phyloP scores from a whole-genome alignment of 2,329 filamentous ascomycete genomes.

The Monilinia vaccinii-corymbosi region DNA sequence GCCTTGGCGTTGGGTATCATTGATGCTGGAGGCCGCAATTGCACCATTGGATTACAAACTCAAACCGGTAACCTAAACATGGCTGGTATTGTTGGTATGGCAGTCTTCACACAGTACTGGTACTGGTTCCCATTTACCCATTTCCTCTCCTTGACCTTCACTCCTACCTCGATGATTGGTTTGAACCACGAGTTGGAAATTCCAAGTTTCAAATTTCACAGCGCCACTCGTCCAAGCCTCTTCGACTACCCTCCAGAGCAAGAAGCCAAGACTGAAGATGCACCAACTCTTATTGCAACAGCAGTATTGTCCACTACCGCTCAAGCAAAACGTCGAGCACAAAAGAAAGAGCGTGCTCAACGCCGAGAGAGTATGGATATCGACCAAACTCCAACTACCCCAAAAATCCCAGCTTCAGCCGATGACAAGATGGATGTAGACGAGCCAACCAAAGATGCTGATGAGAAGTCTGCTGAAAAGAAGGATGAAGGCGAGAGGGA shows the following conservation, averaged over 20 bases:
- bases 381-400: slow-evolving; percentile 67
- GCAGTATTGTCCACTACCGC: slow-evolving; percentile 94
- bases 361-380: slow-evolving; percentile 93
- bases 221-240: slow-evolving; percentile 84
- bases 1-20: slow-evolving; percentile 93
- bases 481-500: slow-evolving; percentile 57
- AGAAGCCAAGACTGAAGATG: slow-evolving; percentile 89
- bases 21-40: slow-evolving; percentile 94
- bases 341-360: slow-evolving; percentile 87
- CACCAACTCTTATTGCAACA: slow-evolving; percentile 86
- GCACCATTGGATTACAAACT: slow-evolving; percentile 94
- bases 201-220: slow-evolving; percentile 90
- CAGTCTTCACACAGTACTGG: slow-evolving; percentile 98
- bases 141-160: slow-evolving; percentile 91
- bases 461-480: slow-evolving; percentile 45
- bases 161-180: slow-evolving; percentile 92
- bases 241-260: slow-evolving; percentile 98
- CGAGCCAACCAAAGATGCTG: slow-evolving; percentile 39
- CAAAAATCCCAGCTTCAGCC: slow-evolving; percentile 45
- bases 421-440: slow-evolving; percentile 86
- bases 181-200: slow-evolving; percentile 91
- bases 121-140: slow-evolving; percentile 99
- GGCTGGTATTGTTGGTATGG: slow-evolving; percentile 95
- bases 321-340: slow-evolving; percentile 88
- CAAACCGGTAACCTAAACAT: slow-evolving; percentile 98